Conservation (phyloP, 352 stramenopile genomes). For the Saprolegnia diclina region DNA sequence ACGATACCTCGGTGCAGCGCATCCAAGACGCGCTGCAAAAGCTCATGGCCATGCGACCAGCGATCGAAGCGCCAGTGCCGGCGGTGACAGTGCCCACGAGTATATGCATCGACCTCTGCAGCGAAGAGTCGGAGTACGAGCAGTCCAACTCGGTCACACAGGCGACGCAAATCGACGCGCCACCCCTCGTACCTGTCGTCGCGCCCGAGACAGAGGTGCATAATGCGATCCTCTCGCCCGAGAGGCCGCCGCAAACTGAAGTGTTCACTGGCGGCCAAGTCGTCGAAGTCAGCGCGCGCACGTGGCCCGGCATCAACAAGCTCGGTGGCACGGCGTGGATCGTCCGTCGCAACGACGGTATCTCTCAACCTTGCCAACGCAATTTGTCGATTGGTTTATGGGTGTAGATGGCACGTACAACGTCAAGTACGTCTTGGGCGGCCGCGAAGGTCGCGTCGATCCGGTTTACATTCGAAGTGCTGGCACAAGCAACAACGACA, state of each 20-base stretch:
- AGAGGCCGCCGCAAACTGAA: neutral
- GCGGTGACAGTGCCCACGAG: constrained; percentile 26
- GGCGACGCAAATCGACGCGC: neutral
- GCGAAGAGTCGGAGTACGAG: neutral
- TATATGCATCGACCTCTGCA: constrained; percentile 29
- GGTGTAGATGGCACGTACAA: constrained; percentile 43
- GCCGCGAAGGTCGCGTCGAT: neutral
- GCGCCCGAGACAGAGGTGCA: too few species aligned
- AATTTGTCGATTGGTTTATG: neutral
- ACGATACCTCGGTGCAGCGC: constrained; percentile 71
- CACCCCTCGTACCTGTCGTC: neutral
- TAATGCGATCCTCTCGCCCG: too few species aligned
- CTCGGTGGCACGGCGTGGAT: constrained; percentile 81
- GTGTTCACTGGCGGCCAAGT: constrained; percentile 54
- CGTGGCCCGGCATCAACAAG: constrained; percentile 91
- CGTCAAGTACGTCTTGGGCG: constrained; percentile 53
- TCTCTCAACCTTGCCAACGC: neutral
- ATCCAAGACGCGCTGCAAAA: constrained; percentile 40
- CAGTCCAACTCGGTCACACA: constrained; percentile 4
- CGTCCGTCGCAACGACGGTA: constrained; percentile 46
- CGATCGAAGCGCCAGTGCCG: neutral
- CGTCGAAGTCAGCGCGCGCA: constrained; percentile 81
- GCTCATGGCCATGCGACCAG: constrained; percentile 33
- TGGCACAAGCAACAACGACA: neutral
- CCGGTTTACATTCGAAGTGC: neutral